Evolutionary conservation across 176 grass and related monocot genomes (phyloP), one percentile per base, ranked within the genome.

Genomic region (Ampelocalamus luodianensis): DNA sequence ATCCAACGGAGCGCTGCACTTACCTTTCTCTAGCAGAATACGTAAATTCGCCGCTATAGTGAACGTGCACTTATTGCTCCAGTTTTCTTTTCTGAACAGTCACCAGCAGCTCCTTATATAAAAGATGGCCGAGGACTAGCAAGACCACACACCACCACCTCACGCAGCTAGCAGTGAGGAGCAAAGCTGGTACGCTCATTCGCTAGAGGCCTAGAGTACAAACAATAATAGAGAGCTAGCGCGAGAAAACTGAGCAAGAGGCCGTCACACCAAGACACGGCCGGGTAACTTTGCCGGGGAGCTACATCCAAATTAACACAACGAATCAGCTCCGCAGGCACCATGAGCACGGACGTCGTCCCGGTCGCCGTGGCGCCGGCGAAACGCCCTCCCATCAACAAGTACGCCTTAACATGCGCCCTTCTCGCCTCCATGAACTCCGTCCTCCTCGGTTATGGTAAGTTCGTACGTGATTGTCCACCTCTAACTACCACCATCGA

Each of bases 361-460:
- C 68, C 85, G 32, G 80, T 34, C 46, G 89, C 89, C 62, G 80
- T 83, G 46, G 46, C 46, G 46, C 46, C 46, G 80, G 89, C 85
- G 69, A 91, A 91, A 76, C 89, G 89, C 69, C 61, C 61, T 48
- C 51, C 75, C 43, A 79, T 87, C 80, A 97, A 94, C 83, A 92
- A 90, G 79, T 97, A 94, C 78, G 94, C 94, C 56, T 83, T 83
- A 42, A 72, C 44, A 6, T 94, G 88, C 82, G 85, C 94, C 16
- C 85, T 97, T 3, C 89, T 97, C 68, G 94, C 92, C 80, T 94
- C 94, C 80, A 92, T 87, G 82, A 97, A 94, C 81, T 97, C 94
- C 86, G 87, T 92, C 90, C 86, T 97, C 82, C 91, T 97, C 87
- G 92, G 94, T 55, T 97, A 97, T 14, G 94, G 94, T 97, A 65